Evolutionary conservation across 176 grass and related monocot species (phyloP).

Genomic region (maize (Zea mays)): Zm-B73-REFERENCE-NAM-5.0 NC_050096.1:304700001-304700500

Average conservation of each 20-base stretch:
- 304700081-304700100: conserved; percentile 63
- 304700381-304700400: conserved; percentile 16
- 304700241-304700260: neutral
- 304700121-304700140: neutral
- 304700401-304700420: neutral
- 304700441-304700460: conserved; percentile 18
- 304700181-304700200: neutral
- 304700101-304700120: conserved; percentile 54
- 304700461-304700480: neutral
- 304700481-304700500: neutral
- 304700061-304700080: conserved; percentile 70
- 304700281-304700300: neutral
- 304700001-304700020: neutral
- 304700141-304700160: conserved; percentile 30
- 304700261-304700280: neutral
- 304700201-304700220: neutral
- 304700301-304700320: neutral
- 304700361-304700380: conserved; percentile 3
- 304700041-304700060: conserved; percentile 69
- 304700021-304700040: conserved; percentile 80
- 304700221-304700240: neutral
- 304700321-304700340: conserved; percentile 41
- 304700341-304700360: neutral
- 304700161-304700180: conserved; percentile 14
- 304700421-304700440: neutral